Conservation (phyloP, 345 rosid species). For the Balakata baccata region DNA sequence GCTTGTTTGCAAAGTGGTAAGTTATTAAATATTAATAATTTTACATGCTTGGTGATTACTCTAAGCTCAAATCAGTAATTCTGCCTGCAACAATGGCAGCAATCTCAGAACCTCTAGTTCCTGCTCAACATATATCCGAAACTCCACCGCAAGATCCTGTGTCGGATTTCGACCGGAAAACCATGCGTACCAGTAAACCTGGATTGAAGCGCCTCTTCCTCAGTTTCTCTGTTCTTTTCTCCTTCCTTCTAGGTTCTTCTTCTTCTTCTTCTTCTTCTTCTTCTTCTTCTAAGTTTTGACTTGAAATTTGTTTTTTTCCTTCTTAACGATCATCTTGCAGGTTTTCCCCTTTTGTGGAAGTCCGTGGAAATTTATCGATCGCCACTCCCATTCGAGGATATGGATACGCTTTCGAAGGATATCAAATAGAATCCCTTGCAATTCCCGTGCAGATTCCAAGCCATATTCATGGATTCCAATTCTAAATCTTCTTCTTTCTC, state of each 20-base stretch:
- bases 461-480: constrained; percentile 48
- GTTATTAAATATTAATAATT: too few species aligned
- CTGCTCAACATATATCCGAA: not conserved
- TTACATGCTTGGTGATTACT: not conserved
- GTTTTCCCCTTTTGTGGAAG: constrained; percentile 75
- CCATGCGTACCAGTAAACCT: constrained; percentile 65
- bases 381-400: constrained; percentile 73
- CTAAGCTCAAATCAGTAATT: not conserved
- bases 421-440: constrained; percentile 40
- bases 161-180: constrained; percentile 23
- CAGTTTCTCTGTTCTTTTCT: constrained; percentile 58
- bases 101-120: constrained; percentile 7
- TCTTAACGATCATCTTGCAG: constrained; percentile 25
- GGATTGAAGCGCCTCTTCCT: constrained; percentile 77
- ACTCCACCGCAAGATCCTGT: not conserved
- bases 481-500: constrained; percentile 12
- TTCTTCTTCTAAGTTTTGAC: too few species aligned
- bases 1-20: not conserved
- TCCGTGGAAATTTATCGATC: constrained; percentile 92
- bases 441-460: constrained; percentile 69
- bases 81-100: constrained; percentile 1
- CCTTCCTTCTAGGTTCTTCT: constrained; percentile 61
- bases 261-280: constrained; percentile 51
- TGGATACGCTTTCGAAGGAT: constrained; percentile 51
- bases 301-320: too few species aligned